Evolutionary conservation across 257 asterid genomes (phyloP).

Genomic region (Nicotiana otophora): DNA sequence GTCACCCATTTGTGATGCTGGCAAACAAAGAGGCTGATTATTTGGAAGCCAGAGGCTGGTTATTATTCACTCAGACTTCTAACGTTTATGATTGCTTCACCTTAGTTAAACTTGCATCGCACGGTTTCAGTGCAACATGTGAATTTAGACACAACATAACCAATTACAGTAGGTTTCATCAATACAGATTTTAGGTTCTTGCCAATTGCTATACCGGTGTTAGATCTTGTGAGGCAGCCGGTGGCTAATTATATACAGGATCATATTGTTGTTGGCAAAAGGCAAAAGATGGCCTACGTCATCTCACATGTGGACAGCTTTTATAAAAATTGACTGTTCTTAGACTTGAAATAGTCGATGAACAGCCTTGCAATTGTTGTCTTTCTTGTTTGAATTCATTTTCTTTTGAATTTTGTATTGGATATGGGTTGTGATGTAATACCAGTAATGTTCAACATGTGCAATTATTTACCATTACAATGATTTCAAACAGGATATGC

Average conservation of each 20-base stretch:
- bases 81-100: background rate
- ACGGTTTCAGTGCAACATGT: background rate
- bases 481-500: background rate
- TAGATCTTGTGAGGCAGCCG: conserved; percentile 4
- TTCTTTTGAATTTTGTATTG: background rate
- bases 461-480: conserved; percentile 1
- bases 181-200: background rate
- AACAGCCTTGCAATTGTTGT: background rate
- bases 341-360: background rate
- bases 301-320: background rate
- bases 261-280: background rate
- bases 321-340: background rate
- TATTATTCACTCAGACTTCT: background rate
- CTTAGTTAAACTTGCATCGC: background rate
- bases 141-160: background rate
- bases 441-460: background rate
- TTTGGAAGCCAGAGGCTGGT: background rate
- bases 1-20: background rate
- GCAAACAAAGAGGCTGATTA: background rate
- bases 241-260: background rate
- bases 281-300: background rate
- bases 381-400: background rate
- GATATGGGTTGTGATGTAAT: background rate
- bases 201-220: background rate
- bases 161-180: background rate